A percentile compares a stretch with the other conserved stretches of the same genome.
Conservation (phyloP, 108 stramenopile genomes). For the Seminavis robusta region DNA sequence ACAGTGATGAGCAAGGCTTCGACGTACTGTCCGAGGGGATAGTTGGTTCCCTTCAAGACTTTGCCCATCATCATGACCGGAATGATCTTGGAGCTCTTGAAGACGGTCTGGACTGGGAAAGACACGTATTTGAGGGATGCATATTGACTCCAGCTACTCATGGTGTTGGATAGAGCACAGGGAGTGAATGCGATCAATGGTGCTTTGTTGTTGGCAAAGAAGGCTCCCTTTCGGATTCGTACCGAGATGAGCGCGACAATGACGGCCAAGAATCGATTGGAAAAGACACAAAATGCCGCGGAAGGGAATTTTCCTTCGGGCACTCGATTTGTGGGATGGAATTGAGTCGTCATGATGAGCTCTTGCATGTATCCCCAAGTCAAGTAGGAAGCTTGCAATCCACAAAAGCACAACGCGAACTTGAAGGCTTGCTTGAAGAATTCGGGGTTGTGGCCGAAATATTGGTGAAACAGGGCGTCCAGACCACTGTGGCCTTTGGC, state of each 20-base stretch:
- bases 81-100: slow-evolving; percentile 97
- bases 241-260: slow-evolving; percentile 87
- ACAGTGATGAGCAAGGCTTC: slow-evolving; percentile 91
- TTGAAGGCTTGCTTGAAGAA: slow-evolving; percentile 49
- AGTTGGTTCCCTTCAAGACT: slow-evolving; percentile 81
- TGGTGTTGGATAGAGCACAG: slow-evolving; percentile 93
- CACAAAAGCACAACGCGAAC: slow-evolving; percentile 64
- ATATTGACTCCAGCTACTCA: slow-evolving; percentile 96
- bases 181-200: slow-evolving; percentile 92
- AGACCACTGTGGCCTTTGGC: too few relatives aligned
- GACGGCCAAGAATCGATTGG: slow-evolving; percentile 94
- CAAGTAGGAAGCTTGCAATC: slow-evolving; percentile 86
- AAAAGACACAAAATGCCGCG: slow-evolving; percentile 96
- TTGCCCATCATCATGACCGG: slow-evolving; percentile 99
- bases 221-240: slow-evolving; percentile 69
- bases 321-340: slow-evolving; percentile 67
- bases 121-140: slow-evolving; percentile 94
- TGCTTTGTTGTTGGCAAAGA: slow-evolving; percentile 78
- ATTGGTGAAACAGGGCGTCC: slow-evolving; percentile 10
- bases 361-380: slow-evolving; percentile 99
- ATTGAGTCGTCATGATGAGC: slow-evolving; percentile 93
- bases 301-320: slow-evolving; percentile 88
- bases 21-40: slow-evolving; percentile 84
- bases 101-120: slow-evolving; percentile 97
- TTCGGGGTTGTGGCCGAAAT: slow-evolving; percentile 32